A percentile compares a stretch with the other conserved stretches of the same genome.
phyloP scores from a whole-genome alignment of 345 rosid genomes.

The Brassica cretica region DNA sequence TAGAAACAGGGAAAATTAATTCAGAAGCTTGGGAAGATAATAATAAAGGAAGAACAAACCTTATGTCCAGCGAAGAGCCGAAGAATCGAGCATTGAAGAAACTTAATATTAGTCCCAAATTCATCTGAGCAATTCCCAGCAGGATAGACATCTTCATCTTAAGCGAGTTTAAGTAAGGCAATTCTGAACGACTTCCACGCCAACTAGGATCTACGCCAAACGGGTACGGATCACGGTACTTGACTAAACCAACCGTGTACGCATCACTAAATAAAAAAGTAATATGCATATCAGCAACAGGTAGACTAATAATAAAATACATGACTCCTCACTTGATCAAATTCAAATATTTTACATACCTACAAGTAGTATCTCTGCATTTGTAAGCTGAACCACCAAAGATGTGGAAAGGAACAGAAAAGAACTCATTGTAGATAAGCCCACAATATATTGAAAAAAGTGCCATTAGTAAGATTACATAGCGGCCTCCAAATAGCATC shows the following conservation, averaged over 20 bases:
- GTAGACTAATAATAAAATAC: not conserved
- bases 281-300: conserved; percentile 26
- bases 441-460: conserved; percentile 96
- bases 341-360: conserved; percentile 44
- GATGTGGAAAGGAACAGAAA: conserved; percentile 93
- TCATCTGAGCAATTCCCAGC: conserved; percentile 93
- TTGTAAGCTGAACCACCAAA: conserved; percentile 94
- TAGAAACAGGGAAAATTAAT: not conserved
- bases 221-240: conserved; percentile 81
- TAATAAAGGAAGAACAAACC: conserved; percentile 42
- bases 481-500: conserved; percentile 96
- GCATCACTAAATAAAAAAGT: conserved; percentile 66
- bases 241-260: conserved; percentile 64
- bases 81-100: conserved; percentile 88
- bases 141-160: conserved; percentile 99
- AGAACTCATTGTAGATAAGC: conserved; percentile 95
- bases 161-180: conserved; percentile 90
- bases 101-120: conserved; percentile 80
- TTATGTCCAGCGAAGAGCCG: conserved; percentile 70
- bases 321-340: conserved; percentile 17
- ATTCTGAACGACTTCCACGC: conserved; percentile 98
- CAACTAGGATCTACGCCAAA: conserved; percentile 99
- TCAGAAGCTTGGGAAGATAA: not conserved
- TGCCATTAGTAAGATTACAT: conserved; percentile 85
- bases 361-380: conserved; percentile 81